phyloP scores from a whole-genome alignment of 2,329 filamentous ascomycete genomes.

The Penicillium sp. region DNA sequence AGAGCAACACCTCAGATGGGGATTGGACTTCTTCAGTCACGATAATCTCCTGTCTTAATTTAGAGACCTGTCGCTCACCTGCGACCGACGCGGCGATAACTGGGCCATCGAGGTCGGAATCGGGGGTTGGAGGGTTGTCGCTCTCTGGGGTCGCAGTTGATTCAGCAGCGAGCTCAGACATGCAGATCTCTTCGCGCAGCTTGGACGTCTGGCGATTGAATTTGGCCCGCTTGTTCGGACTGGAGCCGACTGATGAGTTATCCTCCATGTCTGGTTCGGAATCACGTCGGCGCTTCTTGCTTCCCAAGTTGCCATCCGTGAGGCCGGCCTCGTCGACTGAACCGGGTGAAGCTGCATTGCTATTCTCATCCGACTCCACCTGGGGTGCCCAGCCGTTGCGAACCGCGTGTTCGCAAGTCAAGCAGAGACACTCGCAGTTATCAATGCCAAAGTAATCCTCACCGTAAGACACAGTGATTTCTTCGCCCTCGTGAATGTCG shows the following conservation, averaged over 20 bases:
- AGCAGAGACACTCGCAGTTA: conserved; percentile 93
- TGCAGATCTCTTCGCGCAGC: conserved; percentile 39
- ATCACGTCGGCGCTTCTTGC: conserved; percentile 33
- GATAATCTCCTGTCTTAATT: conserved; percentile 20
- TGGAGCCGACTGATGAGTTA: conserved; percentile 23
- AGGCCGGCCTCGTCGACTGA: conserved; percentile 28
- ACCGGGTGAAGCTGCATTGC: conserved; percentile 36
- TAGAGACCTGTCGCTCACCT: conserved; percentile 11
- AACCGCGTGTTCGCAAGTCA: conserved; percentile 74
- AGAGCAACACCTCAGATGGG: conserved; percentile 5
- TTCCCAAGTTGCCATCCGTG: conserved; percentile 19
- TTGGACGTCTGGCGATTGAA: conserved; percentile 40
- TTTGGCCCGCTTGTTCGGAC: conserved; percentile 37
- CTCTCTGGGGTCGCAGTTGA: conserved; percentile 14
- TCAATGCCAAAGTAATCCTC: conserved; percentile 94
- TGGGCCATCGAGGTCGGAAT: conserved; percentile 7
- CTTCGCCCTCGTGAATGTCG: conserved; percentile 82
- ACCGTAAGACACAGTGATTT: conserved; percentile 95
- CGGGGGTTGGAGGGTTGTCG: conserved; percentile 14
- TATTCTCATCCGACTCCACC: conserved; percentile 40
- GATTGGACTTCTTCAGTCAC: conserved; percentile 8
- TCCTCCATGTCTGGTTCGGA: conserved; percentile 33
- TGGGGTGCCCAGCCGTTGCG: conserved; percentile 79
- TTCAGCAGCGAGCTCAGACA: conserved; percentile 33
- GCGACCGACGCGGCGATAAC: conserved; percentile 1